Conservation (phyloP, 2,329 filamentous ascomycete genomes). For the Pseudogymnoascus sp. region DNA sequence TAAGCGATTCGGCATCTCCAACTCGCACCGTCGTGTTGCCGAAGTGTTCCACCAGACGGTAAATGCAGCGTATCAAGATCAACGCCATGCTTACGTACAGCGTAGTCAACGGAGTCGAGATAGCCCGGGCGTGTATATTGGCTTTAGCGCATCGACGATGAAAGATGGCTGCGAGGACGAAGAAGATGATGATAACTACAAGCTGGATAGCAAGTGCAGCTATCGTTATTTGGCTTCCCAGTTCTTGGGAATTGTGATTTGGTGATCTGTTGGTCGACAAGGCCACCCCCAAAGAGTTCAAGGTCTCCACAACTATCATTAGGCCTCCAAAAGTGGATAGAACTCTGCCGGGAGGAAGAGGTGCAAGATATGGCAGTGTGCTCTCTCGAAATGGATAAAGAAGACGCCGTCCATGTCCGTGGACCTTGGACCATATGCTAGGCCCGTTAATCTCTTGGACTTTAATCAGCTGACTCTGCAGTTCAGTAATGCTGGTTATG, state of each 20-base stretch:
- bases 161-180: conserved; percentile 38
- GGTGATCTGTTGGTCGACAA: conserved; percentile 36
- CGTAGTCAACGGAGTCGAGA: conserved; percentile 33
- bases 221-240: conserved; percentile 38
- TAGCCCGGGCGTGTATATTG: conserved; percentile 16
- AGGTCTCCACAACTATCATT: conserved; percentile 36
- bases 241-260: conserved; percentile 27
- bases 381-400: conserved; percentile 16
- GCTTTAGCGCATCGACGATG: conserved; percentile 32
- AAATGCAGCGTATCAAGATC: conserved; percentile 44
- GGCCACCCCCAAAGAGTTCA: conserved; percentile 38
- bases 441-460: background rate
- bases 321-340: conserved; percentile 37
- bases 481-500: background rate
- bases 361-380: conserved; percentile 42
- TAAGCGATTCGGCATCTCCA: conserved; percentile 29
- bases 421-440: conserved; percentile 8
- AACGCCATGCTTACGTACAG: conserved; percentile 41
- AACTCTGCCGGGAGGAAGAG: conserved; percentile 35
- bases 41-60: conserved; percentile 47
- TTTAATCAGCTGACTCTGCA: background rate
- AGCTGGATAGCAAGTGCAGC: conserved; percentile 43
- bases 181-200: conserved; percentile 39
- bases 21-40: conserved; percentile 34
- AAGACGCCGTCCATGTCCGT: conserved; percentile 11